Conservation (phyloP, 2,329 filamentous ascomycete genomes). For the Arthrinium puccinioides region DNA sequence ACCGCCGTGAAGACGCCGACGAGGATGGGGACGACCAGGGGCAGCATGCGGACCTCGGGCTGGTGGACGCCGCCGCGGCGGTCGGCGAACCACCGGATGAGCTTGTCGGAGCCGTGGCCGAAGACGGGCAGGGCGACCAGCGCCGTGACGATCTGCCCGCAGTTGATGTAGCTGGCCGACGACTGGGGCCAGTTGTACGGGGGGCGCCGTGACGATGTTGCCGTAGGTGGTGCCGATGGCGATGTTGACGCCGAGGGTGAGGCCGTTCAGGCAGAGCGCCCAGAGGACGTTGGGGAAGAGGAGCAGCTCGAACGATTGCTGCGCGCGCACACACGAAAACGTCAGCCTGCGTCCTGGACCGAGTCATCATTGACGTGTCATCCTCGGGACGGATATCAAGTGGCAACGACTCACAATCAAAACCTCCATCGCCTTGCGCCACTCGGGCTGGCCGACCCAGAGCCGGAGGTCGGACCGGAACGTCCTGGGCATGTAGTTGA, state of each 20-base stretch:
- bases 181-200: constrained; percentile 30
- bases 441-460: constrained; percentile 30
- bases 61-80: constrained; percentile 32
- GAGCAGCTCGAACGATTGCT: constrained; percentile 24
- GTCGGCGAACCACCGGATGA: constrained; percentile 26
- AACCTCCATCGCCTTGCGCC: constrained; percentile 18
- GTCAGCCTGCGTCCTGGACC: too few species aligned
- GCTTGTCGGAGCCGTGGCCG: constrained; percentile 28
- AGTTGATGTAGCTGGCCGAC: constrained; percentile 27
- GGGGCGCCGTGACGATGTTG: constrained; percentile 21
- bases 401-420: constrained; percentile 4
- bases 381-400: background rate
- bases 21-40: constrained; percentile 26
- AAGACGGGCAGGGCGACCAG: constrained; percentile 29
- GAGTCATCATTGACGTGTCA: too few species aligned
- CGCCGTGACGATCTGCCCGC: constrained; percentile 30
- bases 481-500: constrained; percentile 27
- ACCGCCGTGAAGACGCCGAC: constrained; percentile 28
- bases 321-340: too few species aligned
- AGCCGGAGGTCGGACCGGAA: constrained; percentile 26
- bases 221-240: constrained; percentile 34
- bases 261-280: constrained; percentile 30
- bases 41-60: constrained; percentile 29
- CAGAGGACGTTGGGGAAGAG: constrained; percentile 34
- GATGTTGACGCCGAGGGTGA: constrained; percentile 32